A percentile compares a stretch with the other conserved stretches of the same genome.
These are phyloP conservation scores for Calonectria honghensis DNA, from an alignment of 2,329 filamentous ascomycete genomes.

Conservation along the genomic window DNA sequence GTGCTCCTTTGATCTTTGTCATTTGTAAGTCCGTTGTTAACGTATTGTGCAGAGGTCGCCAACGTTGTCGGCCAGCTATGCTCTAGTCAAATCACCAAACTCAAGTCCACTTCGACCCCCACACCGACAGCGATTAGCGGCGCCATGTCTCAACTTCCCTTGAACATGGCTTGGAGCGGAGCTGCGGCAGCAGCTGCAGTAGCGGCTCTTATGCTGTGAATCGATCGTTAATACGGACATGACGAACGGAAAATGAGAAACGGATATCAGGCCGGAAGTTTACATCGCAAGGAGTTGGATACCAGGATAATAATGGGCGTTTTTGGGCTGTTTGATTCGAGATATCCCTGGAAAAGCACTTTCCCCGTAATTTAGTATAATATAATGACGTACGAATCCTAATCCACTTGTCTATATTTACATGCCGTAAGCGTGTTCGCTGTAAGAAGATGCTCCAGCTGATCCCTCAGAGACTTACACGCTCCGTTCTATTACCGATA, in stretches of 20 bases:
- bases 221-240: background rate
- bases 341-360: constrained; percentile 20
- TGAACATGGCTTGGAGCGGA: constrained; percentile 37
- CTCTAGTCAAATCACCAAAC: constrained; percentile 28
- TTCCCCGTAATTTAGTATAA: constrained; percentile 13
- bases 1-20: background rate
- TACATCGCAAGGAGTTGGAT: constrained; percentile 29
- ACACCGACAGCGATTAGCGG: constrained; percentile 27
- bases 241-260: constrained; percentile 1
- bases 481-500: constrained; percentile 9
- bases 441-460: constrained; percentile 9
- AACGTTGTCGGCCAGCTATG: constrained; percentile 37
- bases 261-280: constrained; percentile 13
- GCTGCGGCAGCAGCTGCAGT: constrained; percentile 30
- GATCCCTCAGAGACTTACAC: background rate
- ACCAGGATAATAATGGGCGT: constrained; percentile 24
- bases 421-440: constrained; percentile 36
- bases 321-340: constrained; percentile 20
- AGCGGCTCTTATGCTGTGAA: constrained; percentile 33
- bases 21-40: background rate
- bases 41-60: constrained; percentile 17
- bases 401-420: constrained; percentile 29
- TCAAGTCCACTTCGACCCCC: constrained; percentile 27
- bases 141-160: constrained; percentile 23
- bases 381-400: constrained; percentile 23